Evolutionary conservation across 2,329 filamentous ascomycete genomes (phyloP), one percentile per base, ranked within the genome.

Genomic region (Arthroderma uncinatum): DNA sequence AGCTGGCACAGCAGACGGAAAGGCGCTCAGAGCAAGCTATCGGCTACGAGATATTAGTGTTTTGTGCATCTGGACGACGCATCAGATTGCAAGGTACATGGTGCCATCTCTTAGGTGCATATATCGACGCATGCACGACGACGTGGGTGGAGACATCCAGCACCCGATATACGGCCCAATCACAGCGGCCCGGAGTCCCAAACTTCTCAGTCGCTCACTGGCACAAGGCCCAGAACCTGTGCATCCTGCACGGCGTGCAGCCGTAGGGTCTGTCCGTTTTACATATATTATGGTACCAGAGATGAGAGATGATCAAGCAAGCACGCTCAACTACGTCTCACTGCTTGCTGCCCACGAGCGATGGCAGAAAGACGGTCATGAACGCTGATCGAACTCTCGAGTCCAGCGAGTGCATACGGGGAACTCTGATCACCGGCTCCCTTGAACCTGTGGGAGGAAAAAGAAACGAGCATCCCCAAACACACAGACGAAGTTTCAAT

Each of bases 181-280:
- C 50, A 53, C 16, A 34, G 12, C 7, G 6, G 19, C 6, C 50
- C 50, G 34, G 34, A 34, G 34, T 53, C 50, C 28, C 34, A 36
- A 25, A 21, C 28, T 36, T 53, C 25, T 53, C 50, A 53, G n/a
- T 34, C 50, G 16, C 50, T 53, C 30, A 53, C 50, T 53, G 28
- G 16, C 34, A 37, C 53, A 55, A 42, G 53, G 53, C 37, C 53
- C 53, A 55, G 53, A 55, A 39, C 53, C 30, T 55, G 53, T 55
- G 30, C 36, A 4, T 19, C 36, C 36, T 55, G 53, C 53, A 36
- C 21, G 23, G 44, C 55, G 44, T 53, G 50, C 50, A 53, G 50
- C 50, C 50, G 16, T 37, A 53, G 34, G 50, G 30, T 36, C 50
- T 34, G 16, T 53, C 14, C 28, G 28, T 14, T 53, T 4, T 34